These are phyloP conservation scores for Penicillium psychrofluorescens DNA, from an alignment of 495 filamentous ascomycete genomes.

Conservation along the genomic window DNA sequence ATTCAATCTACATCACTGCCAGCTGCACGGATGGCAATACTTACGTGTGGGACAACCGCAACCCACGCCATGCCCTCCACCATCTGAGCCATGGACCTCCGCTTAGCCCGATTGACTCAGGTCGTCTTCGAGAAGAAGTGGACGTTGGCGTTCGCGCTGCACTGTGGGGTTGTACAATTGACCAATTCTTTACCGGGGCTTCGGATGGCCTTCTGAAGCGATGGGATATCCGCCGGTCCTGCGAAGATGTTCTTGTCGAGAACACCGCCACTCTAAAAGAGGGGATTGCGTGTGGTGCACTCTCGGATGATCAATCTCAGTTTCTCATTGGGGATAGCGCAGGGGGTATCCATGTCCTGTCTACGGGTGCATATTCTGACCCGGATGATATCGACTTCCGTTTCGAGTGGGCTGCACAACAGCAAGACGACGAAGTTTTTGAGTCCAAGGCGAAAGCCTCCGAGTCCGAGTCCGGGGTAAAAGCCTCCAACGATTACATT, in stretches of 20 bases:
- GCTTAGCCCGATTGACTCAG: constrained; percentile 51
- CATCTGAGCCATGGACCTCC: constrained; percentile 62
- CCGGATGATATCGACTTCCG: constrained; percentile 10
- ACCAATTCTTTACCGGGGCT: constrained; percentile 79
- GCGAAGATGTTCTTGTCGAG: constrained; percentile 54
- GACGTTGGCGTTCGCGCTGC: constrained; percentile 80
- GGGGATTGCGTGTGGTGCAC: constrained; percentile 54
- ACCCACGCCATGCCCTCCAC: constrained; percentile 50
- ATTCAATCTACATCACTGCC: constrained; percentile 60
- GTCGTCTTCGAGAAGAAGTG: constrained; percentile 50
- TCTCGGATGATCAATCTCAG: constrained; percentile 63
- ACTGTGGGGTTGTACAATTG: constrained; percentile 63
- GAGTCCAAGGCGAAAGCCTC: constrained; percentile 1
- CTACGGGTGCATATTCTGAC: constrained; percentile 27
- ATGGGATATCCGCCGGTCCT: constrained; percentile 68
- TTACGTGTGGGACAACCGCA: constrained; percentile 78
- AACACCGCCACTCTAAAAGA: constrained; percentile 45
- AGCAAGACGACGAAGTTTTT: too few species aligned
- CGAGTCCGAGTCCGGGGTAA: constrained; percentile 17
- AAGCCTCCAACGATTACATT: constrained; percentile 21
- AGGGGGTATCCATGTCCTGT: constrained; percentile 64
- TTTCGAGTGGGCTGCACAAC: constrained; percentile 10
- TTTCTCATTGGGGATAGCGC: constrained; percentile 71
- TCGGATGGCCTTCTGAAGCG: constrained; percentile 82
- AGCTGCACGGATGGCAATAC: constrained; percentile 78